Percentiles rank a stretch among this genome's conserved stretches.
These are phyloP conservation scores for Pilasporangium apinafurcum DNA, from an alignment of 352 stramenopile genomes.

Conservation along the genomic window DNA sequence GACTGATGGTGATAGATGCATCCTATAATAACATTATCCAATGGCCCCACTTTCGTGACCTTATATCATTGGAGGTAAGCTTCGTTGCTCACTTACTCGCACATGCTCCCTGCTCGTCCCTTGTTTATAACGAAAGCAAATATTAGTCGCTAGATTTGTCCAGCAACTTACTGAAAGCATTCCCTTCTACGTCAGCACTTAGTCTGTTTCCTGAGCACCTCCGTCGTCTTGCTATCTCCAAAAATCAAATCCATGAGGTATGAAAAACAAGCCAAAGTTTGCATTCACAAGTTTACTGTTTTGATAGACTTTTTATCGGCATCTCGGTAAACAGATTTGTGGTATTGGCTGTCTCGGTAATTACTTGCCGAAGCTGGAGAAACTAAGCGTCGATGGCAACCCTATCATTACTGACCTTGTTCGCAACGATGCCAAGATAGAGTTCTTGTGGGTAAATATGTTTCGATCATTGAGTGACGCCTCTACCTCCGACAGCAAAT, in stretches of 20 bases:
- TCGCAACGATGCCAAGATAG: slow-evolving; percentile 24
- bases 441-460: slow-evolving; percentile 32
- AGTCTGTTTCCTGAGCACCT: slow-evolving; percentile 32
- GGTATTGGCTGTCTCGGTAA: slow-evolving; percentile 34
- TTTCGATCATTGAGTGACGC: slow-evolving; percentile 18
- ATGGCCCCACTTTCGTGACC: slow-evolving; percentile 38
- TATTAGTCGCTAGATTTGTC: slow-evolving; percentile 60
- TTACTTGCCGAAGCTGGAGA: slow-evolving; percentile 30
- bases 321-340: slow-evolving; percentile 21
- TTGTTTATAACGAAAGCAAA: too few species aligned
- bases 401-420: slow-evolving; percentile 19
- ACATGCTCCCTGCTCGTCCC: background rate
- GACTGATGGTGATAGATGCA: slow-evolving; percentile 39
- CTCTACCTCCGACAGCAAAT: slow-evolving; percentile 13
- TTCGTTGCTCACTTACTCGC: background rate
- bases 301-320: background rate
- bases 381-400: slow-evolving; percentile 44
- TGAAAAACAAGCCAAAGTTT: background rate
- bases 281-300: background rate
- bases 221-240: slow-evolving; percentile 35
- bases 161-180: slow-evolving; percentile 40
- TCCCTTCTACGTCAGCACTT: slow-evolving; percentile 13
- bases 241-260: slow-evolving; percentile 65
- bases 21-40: slow-evolving; percentile 53
- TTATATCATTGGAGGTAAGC: slow-evolving; percentile 36